Base-by-base conservation (phyloP, 2,329 filamentous ascomycete species). In the Pezicula radicicola region DNA sequence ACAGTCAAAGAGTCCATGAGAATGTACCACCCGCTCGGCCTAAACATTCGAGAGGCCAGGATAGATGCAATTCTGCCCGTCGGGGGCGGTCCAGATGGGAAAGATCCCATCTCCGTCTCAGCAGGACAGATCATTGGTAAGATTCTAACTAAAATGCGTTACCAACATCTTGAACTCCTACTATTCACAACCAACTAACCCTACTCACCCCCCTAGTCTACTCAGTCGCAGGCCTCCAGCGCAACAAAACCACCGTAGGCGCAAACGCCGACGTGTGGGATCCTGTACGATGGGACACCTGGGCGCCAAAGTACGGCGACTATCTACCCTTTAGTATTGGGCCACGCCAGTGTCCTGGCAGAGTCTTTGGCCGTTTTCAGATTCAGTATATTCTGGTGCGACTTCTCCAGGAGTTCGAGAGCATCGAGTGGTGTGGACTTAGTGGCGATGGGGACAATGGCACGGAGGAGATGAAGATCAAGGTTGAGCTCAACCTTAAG, bases 41-140 rank as follows among this genome's bases (percentile, higher is more conserved):
- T 70, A 36, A 83, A 83, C 63, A 66, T 67, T 13, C 76, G 79
- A 46, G 58, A 65, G 27, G 76, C 78, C 3, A 63, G 69, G 12
- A 64, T 65, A 43, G 77, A 81, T 39, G 63, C 59, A 6, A 52
- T 53, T 7, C 51, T 68, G 5, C 66, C 66, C 4, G 12, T 42
- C 8, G 66, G 64, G 13, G 65, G 66, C 8, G 66, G 64, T 13
- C 50, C 47, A 7, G 57, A 62, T 43, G 55, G 60, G 3, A 52
- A 53, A 21, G 45, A 52, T 3, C 61, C 64, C 1, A 49, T 66
- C 4, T 56, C 60, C 12, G 45, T 66, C n/a, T 25, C 45, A 6
- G 55, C 51, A 44, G 61, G 60, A 10, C 39, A 51, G 10, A 16
- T 47, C 9, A 44, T 66, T 1, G 35, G 46, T 48, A 48, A 27